A percentile compares a stretch with the other conserved stretches of the same genome.
Evolutionary conservation across 495 filamentous ascomycete genomes (phyloP).

Genomic region (Neurospora sp.): DNA sequence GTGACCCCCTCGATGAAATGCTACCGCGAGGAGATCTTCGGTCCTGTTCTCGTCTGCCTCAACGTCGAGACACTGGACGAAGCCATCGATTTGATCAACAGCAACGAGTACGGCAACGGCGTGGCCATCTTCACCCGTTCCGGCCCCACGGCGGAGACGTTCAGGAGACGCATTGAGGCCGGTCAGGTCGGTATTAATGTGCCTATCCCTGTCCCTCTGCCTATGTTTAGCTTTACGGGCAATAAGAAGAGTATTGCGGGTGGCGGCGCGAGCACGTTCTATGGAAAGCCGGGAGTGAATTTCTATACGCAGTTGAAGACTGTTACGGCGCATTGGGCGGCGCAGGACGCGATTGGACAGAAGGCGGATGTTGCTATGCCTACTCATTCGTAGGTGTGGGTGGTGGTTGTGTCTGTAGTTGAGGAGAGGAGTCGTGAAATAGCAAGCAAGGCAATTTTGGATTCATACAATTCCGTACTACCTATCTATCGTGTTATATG

Average conservation of each 20-base stretch:
- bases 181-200: conserved; percentile 77
- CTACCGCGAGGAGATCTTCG: conserved; percentile 96
- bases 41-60: conserved; percentile 81
- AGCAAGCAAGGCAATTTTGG: too few relatives aligned
- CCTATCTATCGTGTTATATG: too few relatives aligned
- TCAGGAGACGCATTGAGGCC: conserved; percentile 58
- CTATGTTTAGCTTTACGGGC: conserved; percentile 96
- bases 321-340: conserved; percentile 79
- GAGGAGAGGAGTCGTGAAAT: too few relatives aligned
- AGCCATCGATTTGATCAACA: conserved; percentile 53
- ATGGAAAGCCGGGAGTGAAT: conserved; percentile 79
- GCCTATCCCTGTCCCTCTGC: conserved; percentile 75
- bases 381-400: conserved; percentile 45
- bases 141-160: conserved; percentile 49
- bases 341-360: conserved; percentile 66
- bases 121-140: conserved; percentile 54
- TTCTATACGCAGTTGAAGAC: conserved; percentile 99
- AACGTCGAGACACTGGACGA: conserved; percentile 79
- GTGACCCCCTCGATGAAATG: conserved; percentile 87
- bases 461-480: too few relatives aligned
- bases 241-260: conserved; percentile 96
- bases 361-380: conserved; percentile 90
- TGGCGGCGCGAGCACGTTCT: conserved; percentile 89
- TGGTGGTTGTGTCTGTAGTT: neutral
- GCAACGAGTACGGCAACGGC: conserved; percentile 58